These are phyloP conservation scores for Diplodia mutila DNA, from an alignment of 2,329 filamentous ascomycete species.

Conservation along the genomic window DNA sequence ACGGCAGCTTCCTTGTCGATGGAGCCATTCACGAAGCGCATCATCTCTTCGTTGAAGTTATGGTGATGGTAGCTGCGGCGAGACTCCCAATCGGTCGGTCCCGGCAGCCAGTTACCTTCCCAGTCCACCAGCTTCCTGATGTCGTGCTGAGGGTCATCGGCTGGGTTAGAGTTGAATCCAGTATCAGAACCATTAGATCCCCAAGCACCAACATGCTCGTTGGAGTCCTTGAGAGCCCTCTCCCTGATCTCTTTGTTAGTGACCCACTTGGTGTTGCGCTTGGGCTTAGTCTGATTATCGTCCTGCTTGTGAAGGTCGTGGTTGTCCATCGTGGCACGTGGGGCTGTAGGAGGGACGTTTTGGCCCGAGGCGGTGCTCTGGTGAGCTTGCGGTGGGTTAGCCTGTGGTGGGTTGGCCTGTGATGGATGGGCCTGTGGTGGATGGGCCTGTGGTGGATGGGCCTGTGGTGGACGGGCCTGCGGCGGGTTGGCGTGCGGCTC, in stretches of 20 bases:
- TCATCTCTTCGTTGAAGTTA: slow-evolving; percentile 40
- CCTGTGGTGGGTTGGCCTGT: too few species aligned
- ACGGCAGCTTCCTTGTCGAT: slow-evolving; percentile 9
- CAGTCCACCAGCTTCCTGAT: slow-evolving; percentile 48
- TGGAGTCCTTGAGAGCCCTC: background rate
- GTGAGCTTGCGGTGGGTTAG: background rate
- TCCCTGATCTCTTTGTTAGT: slow-evolving; percentile 25
- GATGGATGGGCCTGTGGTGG: too few species aligned
- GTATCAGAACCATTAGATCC: background rate
- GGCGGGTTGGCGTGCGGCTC: too few species aligned
- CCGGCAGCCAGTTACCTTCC: slow-evolving; percentile 51
- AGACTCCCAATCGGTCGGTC: slow-evolving; percentile 52
- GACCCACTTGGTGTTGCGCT: slow-evolving; percentile 5
- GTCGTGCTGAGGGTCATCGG: slow-evolving; percentile 29
- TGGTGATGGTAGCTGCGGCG: slow-evolving; percentile 38
- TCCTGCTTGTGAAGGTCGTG: background rate
- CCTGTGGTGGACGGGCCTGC: too few species aligned
- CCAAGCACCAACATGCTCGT: background rate
- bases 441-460: too few species aligned
- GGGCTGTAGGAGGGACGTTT: background rate
- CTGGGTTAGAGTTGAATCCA: slow-evolving; percentile 6
- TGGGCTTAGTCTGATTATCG: background rate
- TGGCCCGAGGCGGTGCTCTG: background rate
- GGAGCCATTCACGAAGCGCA: slow-evolving; percentile 37
- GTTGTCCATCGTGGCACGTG: background rate